These are phyloP conservation scores for Curvularia sp. DNA, from an alignment of 2,329 filamentous ascomycete genomes.

Conservation along the genomic window DNA sequence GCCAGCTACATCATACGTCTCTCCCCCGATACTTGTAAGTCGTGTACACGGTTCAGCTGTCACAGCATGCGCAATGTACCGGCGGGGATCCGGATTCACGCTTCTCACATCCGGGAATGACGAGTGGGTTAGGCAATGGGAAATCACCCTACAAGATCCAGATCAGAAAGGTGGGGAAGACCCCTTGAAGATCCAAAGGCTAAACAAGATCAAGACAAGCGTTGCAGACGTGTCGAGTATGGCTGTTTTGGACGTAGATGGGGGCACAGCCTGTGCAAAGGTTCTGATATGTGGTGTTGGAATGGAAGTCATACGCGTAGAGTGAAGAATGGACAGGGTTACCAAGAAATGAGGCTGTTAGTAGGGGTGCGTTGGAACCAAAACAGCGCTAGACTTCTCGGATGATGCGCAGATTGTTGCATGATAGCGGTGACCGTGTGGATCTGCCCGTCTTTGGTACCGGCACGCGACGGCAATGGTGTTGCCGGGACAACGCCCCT, in stretches of 20 bases:
- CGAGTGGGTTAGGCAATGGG: conserved; percentile 58
- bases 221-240: conserved; percentile 65
- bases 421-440: not conserved
- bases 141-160: conserved; percentile 29
- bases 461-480: not conserved
- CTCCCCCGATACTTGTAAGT: conserved; percentile 53
- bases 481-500: conserved; percentile 27
- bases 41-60: conserved; percentile 75
- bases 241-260: conserved; percentile 46
- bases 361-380: not conserved
- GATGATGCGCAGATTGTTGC: conserved; percentile 1
- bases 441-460: not conserved
- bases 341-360: not conserved
- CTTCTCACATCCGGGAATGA: conserved; percentile 55
- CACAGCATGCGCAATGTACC: conserved; percentile 60
- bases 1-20: conserved; percentile 25
- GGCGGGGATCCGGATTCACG: conserved; percentile 17
- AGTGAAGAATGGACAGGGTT: conserved; percentile 4
- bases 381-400: not conserved
- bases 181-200: conserved; percentile 40
- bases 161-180: conserved; percentile 11
- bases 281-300: conserved; percentile 46
- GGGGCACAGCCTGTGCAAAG: conserved; percentile 12
- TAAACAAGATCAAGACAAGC: conserved; percentile 51
- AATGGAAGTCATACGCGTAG: conserved; percentile 42